phyloP scores from a whole-genome alignment of 495 filamentous ascomycete species.

The Aspergillus nidulans region DNA sequence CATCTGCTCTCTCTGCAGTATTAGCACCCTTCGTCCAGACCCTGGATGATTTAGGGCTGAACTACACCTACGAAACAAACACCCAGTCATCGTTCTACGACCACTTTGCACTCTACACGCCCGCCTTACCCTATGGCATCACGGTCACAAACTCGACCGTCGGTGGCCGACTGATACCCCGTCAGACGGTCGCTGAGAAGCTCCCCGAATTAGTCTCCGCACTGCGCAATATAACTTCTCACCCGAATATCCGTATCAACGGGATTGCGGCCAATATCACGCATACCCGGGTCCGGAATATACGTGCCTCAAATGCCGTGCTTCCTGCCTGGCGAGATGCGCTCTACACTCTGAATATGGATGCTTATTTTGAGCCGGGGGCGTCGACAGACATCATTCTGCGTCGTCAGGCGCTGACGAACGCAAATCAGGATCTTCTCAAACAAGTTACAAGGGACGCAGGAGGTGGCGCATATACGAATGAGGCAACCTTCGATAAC shows the following conservation, averaged over 20 bases:
- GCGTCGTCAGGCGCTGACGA: not conserved
- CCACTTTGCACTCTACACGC: constrained; percentile 30
- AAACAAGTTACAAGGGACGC: constrained; percentile 31
- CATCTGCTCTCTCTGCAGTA: not conserved
- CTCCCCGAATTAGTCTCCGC: not conserved
- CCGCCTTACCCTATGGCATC: constrained; percentile 11
- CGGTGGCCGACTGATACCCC: constrained; percentile 54
- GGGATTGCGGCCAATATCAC: constrained; percentile 33
- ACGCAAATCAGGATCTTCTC: not conserved
- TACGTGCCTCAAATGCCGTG: constrained; percentile 34
- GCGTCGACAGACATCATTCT: not conserved
- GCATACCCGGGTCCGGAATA: constrained; percentile 25
- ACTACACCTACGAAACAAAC: not conserved
- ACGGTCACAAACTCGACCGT: constrained; percentile 41
- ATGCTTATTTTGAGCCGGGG: not conserved
- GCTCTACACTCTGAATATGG: not conserved
- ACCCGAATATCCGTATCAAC: constrained; percentile 33
- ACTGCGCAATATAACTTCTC: constrained; percentile 12
- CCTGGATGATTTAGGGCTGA: not conserved
- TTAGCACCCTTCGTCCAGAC: not conserved
- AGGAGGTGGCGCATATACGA: constrained; percentile 28
- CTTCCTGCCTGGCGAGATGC: constrained; percentile 30
- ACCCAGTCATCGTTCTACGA: constrained; percentile 21
- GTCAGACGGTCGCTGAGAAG: constrained; percentile 32
- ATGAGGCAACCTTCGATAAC: not conserved